phyloP scores from a whole-genome alignment of 2,329 filamentous ascomycete species.

The Ambrosiella cleistominuta region DNA sequence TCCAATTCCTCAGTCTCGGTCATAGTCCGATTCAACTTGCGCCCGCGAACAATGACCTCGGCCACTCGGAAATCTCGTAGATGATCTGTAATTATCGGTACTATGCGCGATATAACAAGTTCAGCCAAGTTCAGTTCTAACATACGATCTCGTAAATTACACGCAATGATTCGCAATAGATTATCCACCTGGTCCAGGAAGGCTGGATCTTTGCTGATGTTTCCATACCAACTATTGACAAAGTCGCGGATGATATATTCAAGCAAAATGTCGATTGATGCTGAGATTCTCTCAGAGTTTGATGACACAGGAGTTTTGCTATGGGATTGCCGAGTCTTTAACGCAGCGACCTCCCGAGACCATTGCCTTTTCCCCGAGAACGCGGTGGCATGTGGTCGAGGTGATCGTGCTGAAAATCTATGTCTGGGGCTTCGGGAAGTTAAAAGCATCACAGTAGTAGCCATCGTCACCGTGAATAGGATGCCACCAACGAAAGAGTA shows the following conservation, averaged over 20 bases:
- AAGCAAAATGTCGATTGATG: constrained; percentile 63
- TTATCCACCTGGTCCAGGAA: constrained; percentile 81
- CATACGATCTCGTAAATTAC: constrained; percentile 53
- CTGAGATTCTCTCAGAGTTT: constrained; percentile 59
- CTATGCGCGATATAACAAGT: constrained; percentile 59
- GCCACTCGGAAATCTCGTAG: constrained; percentile 83
- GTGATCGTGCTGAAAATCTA: constrained; percentile 21
- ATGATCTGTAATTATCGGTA: constrained; percentile 77
- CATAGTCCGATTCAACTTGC: constrained; percentile 70
- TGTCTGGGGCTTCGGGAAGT: constrained; percentile 36
- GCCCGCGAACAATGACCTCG: constrained; percentile 70
- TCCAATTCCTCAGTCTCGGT: constrained; percentile 96
- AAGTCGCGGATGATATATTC: constrained; percentile 67
- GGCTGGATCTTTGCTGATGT: constrained; percentile 62
- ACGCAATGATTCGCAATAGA: constrained; percentile 54
- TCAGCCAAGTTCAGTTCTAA: constrained; percentile 68
- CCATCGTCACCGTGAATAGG: constrained; percentile 33
- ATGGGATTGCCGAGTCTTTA: constrained; percentile 51
- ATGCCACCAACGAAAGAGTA: constrained; percentile 65
- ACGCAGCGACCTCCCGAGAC: constrained; percentile 48
- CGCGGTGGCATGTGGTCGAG: constrained; percentile 29
- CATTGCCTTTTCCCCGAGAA: constrained; percentile 50
- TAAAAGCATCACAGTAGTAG: constrained; percentile 42
- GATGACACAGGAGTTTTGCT: constrained; percentile 53
- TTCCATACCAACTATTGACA: constrained; percentile 71